Percentiles rank a stretch among this genome's conserved stretches.
Evolutionary conservation across 2,329 filamentous ascomycete genomes (phyloP).

Genomic region (Aureobasidium sp.): DNA sequence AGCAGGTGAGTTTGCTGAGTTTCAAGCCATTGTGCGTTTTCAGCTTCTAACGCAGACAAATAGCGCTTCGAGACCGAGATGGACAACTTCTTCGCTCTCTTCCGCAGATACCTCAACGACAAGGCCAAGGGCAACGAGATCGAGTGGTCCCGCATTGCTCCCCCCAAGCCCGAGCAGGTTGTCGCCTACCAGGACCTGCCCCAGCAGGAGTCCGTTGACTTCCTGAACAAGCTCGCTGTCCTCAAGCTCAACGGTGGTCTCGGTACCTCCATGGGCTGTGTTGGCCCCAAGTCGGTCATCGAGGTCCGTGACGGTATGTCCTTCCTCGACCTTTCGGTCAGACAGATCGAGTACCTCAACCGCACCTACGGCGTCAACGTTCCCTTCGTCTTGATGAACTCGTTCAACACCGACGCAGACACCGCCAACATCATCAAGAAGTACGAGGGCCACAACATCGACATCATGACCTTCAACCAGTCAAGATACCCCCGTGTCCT

Average conservation of each 20-base stretch:
- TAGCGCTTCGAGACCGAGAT: conserved; percentile 94
- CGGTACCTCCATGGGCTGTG: conserved; percentile 98
- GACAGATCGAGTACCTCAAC: conserved; percentile 99
- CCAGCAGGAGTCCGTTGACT: conserved; percentile 83
- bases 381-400: conserved; percentile 99
- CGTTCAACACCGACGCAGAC: conserved; percentile 98
- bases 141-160: conserved; percentile 94
- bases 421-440: conserved; percentile 99
- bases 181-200: conserved; percentile 87
- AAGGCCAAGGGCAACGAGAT: conserved; percentile 96
- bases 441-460: conserved; percentile 99
- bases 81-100: conserved; percentile 99
- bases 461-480: conserved; percentile 99
- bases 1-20: conserved; percentile 56
- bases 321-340: conserved; percentile 95
- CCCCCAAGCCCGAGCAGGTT: conserved; percentile 86
- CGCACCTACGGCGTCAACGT: conserved; percentile 96
- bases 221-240: conserved; percentile 94
- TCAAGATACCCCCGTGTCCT: conserved; percentile 95
- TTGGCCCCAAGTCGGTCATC: conserved; percentile 98
- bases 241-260: conserved; percentile 99
- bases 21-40: conserved; percentile 20
- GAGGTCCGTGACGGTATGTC: conserved; percentile 99
- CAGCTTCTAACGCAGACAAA: neutral
- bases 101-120: conserved; percentile 96